A percentile compares a stretch with the other conserved stretches of the same genome.
phyloP scores from a whole-genome alignment of 108 stramenopile genomes.

The Asterionellopsis glacialis region DNA sequence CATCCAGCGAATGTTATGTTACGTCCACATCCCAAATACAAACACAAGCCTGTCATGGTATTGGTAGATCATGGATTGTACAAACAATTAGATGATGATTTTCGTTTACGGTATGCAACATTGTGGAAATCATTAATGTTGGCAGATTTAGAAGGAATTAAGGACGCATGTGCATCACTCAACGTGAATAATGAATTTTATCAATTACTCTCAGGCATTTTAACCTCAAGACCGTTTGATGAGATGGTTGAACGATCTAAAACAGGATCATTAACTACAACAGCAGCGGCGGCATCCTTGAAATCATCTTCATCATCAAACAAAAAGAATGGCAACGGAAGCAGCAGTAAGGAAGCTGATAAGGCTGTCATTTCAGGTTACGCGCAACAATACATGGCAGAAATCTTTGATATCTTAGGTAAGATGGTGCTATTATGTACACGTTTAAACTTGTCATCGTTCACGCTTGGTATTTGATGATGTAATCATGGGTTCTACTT shows the following conservation, averaged over 20 bases:
- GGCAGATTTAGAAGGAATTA: constrained; percentile 78
- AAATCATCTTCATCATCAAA: constrained; percentile 23
- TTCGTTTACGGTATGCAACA: constrained; percentile 72
- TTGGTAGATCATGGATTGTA: constrained; percentile 94
- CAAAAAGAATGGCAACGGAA: background rate
- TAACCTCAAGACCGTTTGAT: constrained; percentile 92
- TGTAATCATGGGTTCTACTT: no score
- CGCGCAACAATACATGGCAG: constrained; percentile 81
- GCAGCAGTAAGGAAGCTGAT: constrained; percentile 50
- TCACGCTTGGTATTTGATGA: no score
- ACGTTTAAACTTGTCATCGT: no score
- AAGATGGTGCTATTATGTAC: background rate
- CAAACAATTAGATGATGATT: constrained; percentile 61
- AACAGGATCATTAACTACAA: constrained; percentile 29
- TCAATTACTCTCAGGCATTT: constrained; percentile 87
- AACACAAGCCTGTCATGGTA: constrained; percentile 78
- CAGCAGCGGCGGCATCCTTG: background rate
- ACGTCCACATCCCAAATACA: constrained; percentile 53
- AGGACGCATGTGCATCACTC: constrained; percentile 62
- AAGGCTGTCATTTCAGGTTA: constrained; percentile 85
- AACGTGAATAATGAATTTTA: constrained; percentile 83
- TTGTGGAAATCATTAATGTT: constrained; percentile 84
- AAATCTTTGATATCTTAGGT: constrained; percentile 81
- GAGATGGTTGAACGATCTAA: constrained; percentile 78
- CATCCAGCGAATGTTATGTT: constrained; percentile 92